These are phyloP conservation scores for Chaetothyriales sp. DNA, from an alignment of 2,329 filamentous ascomycete genomes.

Conservation along the genomic window DNA sequence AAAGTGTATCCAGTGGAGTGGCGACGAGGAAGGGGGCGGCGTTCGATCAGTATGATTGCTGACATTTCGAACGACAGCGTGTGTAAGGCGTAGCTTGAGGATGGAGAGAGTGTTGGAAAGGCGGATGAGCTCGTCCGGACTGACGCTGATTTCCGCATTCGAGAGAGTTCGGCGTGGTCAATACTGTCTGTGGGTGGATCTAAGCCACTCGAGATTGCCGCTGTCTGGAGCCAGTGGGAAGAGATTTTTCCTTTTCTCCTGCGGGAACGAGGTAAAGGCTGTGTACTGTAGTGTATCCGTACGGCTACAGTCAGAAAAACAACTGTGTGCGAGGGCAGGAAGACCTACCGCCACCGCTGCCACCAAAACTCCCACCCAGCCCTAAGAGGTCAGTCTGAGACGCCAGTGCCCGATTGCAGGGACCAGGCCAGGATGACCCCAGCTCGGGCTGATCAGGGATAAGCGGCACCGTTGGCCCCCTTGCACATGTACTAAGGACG, in stretches of 20 bases:
- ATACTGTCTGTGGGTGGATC: neutral
- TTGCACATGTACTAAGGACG: neutral
- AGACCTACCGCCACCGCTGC: too few relatives aligned
- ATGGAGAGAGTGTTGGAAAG: neutral
- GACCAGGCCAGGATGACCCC: neutral
- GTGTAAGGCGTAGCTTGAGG: neutral
- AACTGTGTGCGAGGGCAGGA: too few relatives aligned
- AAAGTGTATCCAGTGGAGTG: neutral
- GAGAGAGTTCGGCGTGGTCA: neutral
- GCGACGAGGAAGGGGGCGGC: too few relatives aligned
- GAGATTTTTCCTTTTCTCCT: too few relatives aligned
- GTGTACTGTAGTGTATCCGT: too few relatives aligned
- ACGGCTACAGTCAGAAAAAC: too few relatives aligned
- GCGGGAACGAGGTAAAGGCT: too few relatives aligned
- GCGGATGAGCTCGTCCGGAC: neutral
- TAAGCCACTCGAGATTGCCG: too few relatives aligned
- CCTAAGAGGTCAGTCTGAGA: neutral
- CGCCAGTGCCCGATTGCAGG: neutral
- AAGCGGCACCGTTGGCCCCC: too few relatives aligned
- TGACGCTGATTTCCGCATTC: neutral
- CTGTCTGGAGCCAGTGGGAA: too few relatives aligned
- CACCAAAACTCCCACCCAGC: too few relatives aligned
- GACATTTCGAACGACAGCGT: neutral
- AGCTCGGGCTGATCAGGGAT: neutral
- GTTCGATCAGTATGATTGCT: neutral